phyloP scores from a whole-genome alignment of 179 eudicot genomes.

The Silene noctiflora region DNA sequence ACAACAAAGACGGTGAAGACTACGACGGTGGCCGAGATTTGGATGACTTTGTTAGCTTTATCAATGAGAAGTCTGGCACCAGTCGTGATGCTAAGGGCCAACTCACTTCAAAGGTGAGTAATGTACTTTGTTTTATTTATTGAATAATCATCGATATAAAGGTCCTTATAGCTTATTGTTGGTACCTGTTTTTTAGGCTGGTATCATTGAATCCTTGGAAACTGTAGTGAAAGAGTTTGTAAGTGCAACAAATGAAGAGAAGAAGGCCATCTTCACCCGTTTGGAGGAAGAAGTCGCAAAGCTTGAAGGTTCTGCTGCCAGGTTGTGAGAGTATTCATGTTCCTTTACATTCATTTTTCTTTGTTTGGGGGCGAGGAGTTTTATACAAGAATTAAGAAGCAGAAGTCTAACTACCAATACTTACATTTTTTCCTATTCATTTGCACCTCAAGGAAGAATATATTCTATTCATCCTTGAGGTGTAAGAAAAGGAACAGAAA shows the following conservation, averaged over 20 bases:
- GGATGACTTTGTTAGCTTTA: conserved; percentile 73
- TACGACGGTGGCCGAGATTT: conserved; percentile 85
- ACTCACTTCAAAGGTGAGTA: conserved; percentile 65
- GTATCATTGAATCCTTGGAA: conserved; percentile 56
- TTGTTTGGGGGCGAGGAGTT: conserved; percentile 12
- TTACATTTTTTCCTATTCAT: background rate
- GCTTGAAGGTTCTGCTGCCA: conserved; percentile 81
- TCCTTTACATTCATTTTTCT: background rate
- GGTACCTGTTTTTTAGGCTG: conserved; percentile 51
- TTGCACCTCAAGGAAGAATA: background rate
- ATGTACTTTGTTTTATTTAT: background rate
- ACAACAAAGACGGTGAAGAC: conserved; percentile 93
- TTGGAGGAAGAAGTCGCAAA: conserved; percentile 82
- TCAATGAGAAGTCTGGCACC: conserved; percentile 87
- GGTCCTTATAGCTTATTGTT: conserved; percentile 27
- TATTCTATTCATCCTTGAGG: background rate
- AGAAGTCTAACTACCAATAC: background rate
- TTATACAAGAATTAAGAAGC: background rate
- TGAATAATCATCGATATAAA: background rate
- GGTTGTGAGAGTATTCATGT: conserved; percentile 38
- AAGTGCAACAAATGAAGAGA: conserved; percentile 64
- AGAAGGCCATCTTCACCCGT: conserved; percentile 50
- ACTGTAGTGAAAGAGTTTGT: conserved; percentile 74
- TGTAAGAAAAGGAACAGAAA: background rate
- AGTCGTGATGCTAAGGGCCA: conserved; percentile 83